Evolutionary conservation across 768 basidiomycete genomes (phyloP), one percentile per base, ranked within the genome.

Genomic region (Kwoniella mangroviensis): DNA sequence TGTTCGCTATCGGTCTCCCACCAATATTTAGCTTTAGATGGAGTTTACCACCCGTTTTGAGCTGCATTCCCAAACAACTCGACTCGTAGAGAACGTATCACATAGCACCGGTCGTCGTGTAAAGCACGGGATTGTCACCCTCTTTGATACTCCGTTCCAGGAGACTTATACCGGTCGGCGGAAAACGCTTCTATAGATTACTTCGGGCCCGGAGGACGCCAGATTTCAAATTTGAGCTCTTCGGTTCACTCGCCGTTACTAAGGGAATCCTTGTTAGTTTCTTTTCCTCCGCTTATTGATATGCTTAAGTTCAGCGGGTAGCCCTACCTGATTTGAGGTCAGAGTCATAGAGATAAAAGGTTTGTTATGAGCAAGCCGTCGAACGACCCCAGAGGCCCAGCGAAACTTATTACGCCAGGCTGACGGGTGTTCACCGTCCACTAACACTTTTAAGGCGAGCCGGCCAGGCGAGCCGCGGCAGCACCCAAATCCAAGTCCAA

Each of bases 271-370:
- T 89, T 87, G 90, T 90, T 90, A 90, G 89, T 91, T 91, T 90
- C 90, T 91, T 91, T 90, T 90, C 90, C 90, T 90, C 89, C 88
- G 87, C 90, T 91, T 90, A 90, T 89, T 90, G 88, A 90, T 90
- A 90, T 90, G 89, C 90, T 90, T 90, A 90, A 90, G 88, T 90
- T 90, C 88, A 89, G 89, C 87, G 88, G 89, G 90, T 90, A 90
- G 86, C 89, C 89, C 88, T 88, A 87, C 88, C 88, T 88, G 89
- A 90, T 89, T 88, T 89, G 89, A 90, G 89, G 88, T 88, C 89
- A 87, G 74, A 71, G 68, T 63, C 45, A 58, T 55, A 67, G 65
- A 73, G 68, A 34, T 34, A 34, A 58, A 58, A 63, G 71, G 61
- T 65, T 70, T 76, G 79, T 88, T 67, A 61, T 67, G 58, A 67